These are phyloP conservation scores for Yamadazyma triangularis DNA, from an alignment of 1,139 yeast species.

Conservation along the genomic window DNA sequence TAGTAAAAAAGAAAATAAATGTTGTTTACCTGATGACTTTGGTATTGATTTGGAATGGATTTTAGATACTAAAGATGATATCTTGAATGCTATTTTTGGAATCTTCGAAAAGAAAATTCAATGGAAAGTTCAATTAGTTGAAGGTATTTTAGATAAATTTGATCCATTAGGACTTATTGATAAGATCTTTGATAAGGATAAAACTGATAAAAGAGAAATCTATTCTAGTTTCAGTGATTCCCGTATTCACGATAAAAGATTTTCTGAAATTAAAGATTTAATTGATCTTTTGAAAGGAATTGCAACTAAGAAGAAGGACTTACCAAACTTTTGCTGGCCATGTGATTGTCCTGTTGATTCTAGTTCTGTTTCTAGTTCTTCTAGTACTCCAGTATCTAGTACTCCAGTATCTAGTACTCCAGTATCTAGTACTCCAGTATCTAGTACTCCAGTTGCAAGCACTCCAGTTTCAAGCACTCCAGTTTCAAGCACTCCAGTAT, in stretches of 20 bases:
- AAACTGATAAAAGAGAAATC: not conserved
- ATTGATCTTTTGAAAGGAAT: slow-evolving; percentile 12
- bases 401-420: not conserved
- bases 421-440: not conserved
- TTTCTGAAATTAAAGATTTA: slow-evolving; percentile 1
- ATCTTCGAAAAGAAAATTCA: slow-evolving; percentile 16
- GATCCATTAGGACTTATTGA: slow-evolving; percentile 1
- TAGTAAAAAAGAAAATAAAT: slow-evolving; percentile 11
- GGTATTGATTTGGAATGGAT: slow-evolving; percentile 18
- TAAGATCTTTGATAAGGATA: not conserved
- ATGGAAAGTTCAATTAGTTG: slow-evolving; percentile 11
- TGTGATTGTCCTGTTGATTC: slow-evolving; percentile 16
- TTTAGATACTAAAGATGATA: slow-evolving; percentile 10
- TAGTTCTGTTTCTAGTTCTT: slow-evolving; percentile 1
- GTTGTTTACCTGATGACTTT: slow-evolving; percentile 22
- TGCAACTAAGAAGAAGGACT: slow-evolving; percentile 9
- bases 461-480: too few relatives aligned
- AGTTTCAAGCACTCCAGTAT: not conserved
- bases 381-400: not conserved
- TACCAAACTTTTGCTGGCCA: slow-evolving; percentile 20
- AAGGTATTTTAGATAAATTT: slow-evolving; percentile 4
- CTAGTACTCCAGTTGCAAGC: not conserved
- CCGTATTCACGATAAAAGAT: slow-evolving; percentile 13
- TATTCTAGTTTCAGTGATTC: too few relatives aligned
- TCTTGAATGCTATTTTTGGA: slow-evolving; percentile 10